phyloP scores from a whole-genome alignment of 495 filamentous ascomycete species.

The Platismatia glauca region DNA sequence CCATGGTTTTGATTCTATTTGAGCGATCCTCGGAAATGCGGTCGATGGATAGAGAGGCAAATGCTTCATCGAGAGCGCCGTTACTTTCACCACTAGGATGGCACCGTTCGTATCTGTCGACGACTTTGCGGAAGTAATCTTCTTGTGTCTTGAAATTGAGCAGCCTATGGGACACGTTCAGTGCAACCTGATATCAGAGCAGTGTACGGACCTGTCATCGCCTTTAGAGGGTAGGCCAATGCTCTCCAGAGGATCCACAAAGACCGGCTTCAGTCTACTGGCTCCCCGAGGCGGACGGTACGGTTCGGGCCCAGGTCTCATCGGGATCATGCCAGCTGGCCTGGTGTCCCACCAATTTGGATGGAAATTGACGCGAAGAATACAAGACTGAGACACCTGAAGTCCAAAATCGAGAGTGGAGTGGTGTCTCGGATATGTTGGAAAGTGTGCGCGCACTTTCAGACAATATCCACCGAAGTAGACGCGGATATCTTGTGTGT shows the following conservation, averaged over 20 bases:
- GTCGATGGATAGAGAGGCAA: conserved; percentile 27
- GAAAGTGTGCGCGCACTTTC: too few species aligned
- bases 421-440: background rate
- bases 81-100: conserved; percentile 57
- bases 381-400: too few species aligned
- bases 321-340: background rate
- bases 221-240: conserved; percentile 85
- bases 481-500: too few species aligned
- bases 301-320: conserved; percentile 14
- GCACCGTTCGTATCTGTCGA: conserved; percentile 54
- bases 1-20: conserved; percentile 5
- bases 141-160: conserved; percentile 68
- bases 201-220: conserved; percentile 51
- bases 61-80: conserved; percentile 62
- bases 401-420: background rate
- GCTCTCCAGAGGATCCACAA: conserved; percentile 61
- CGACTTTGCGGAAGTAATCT: conserved; percentile 75
- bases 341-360: background rate
- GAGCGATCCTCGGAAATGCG: background rate
- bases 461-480: too few species aligned
- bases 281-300: conserved; percentile 42
- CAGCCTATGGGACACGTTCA: conserved; percentile 43
- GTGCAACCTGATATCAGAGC: conserved; percentile 10
- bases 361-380: background rate
- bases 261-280: conserved; percentile 63